Evolutionary conservation across 2,329 filamentous ascomycete species (phyloP).

Genomic region (Tolypocladium inflatum): DNA sequence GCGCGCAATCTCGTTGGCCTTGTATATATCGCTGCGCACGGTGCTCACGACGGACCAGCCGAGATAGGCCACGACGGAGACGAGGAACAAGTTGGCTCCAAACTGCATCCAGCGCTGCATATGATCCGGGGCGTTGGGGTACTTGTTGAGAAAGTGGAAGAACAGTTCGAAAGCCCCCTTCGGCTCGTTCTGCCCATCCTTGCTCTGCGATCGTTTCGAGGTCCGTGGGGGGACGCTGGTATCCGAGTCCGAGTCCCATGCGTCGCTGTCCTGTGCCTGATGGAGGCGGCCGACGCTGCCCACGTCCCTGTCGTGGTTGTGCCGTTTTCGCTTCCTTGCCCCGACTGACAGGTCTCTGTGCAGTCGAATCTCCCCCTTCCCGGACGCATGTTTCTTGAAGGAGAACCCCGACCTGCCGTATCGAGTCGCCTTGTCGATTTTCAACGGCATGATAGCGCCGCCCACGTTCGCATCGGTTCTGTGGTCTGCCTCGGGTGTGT

Average conservation of each 20-base stretch:
- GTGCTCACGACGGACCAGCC: constrained; percentile 61
- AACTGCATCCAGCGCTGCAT: constrained; percentile 51
- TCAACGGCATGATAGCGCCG: constrained; percentile 35
- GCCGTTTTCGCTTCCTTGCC: constrained; percentile 45
- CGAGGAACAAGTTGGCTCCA: constrained; percentile 54
- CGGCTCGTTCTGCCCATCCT: constrained; percentile 11
- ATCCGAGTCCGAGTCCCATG: constrained; percentile 42
- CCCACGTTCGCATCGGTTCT: constrained; percentile 32
- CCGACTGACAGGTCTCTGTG: constrained; percentile 26
- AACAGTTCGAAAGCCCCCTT: constrained; percentile 30
- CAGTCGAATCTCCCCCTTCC: constrained; percentile 54
- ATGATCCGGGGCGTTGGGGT: constrained; percentile 50
- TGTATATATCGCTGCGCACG: constrained; percentile 64
- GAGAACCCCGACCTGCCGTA: constrained; percentile 30
- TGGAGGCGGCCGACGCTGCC: constrained; percentile 37
- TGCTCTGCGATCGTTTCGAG: constrained; percentile 13
- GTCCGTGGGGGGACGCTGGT: constrained; percentile 11
- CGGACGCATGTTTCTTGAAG: constrained; percentile 35
- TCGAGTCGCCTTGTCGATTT: constrained; percentile 35
- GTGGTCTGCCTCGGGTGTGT: constrained; percentile 42
- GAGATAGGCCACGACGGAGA: constrained; percentile 49
- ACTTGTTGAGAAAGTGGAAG: constrained; percentile 42
- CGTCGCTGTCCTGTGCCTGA: constrained; percentile 30
- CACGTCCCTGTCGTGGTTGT: constrained; percentile 41
- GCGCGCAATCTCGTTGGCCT: constrained; percentile 60